Base-by-base conservation (phyloP, 2,329 filamentous ascomycete genomes). In the Podosphaera fusca region DNA sequence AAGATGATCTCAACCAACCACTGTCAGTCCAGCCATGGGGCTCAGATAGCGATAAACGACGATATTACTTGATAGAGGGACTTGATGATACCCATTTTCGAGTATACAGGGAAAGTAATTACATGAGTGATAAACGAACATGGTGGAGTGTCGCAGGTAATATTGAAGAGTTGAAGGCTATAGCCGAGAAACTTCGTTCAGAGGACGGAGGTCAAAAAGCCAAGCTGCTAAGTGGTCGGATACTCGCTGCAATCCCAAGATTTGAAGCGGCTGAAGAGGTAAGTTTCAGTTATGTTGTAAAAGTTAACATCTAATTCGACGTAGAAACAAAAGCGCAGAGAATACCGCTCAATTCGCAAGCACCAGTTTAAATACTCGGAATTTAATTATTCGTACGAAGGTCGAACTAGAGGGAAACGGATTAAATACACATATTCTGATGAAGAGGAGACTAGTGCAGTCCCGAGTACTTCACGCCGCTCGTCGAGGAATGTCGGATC, bases 371-470 rank as follows among this genome's bases (percentile, higher is more conserved):
- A 84, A 62, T 80, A 88, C 4, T 87, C 88, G 4, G 89, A 95
- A 63, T 83, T 85, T 8, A 88, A 88, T 3, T 94, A 90, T 67
- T 95, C 89, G 0, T 98, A 98, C 68, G 92, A 98, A 72, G 92
- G 92, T 55, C 86, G 92, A 56, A 98, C 94, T 4, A 81, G 92
- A 59, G 92, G 92, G 58, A 96, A 98, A 74, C 85, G 90, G 60
- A 85, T 94, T 71, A 94, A 89, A 69, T 98, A 98, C 67, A 98
- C 87, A 0, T 98, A 86, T 67, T 94, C 88, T 0, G 89, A 95
- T 56, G 87, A 94, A 31, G 87, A 94, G 62, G 83, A 68, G n/a
- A 64, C 83, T 40, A 80, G 82, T 14, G 77, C 74, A 57, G 79
- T 78, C n/a, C 79, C 82, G 65, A 76, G 77, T 8, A 68, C 66